Evolutionary conservation across 1,284 basidiomycete species (phyloP), one percentile per base, ranked within the genome.

Genomic region (Rhodotorula sp.): DNA sequence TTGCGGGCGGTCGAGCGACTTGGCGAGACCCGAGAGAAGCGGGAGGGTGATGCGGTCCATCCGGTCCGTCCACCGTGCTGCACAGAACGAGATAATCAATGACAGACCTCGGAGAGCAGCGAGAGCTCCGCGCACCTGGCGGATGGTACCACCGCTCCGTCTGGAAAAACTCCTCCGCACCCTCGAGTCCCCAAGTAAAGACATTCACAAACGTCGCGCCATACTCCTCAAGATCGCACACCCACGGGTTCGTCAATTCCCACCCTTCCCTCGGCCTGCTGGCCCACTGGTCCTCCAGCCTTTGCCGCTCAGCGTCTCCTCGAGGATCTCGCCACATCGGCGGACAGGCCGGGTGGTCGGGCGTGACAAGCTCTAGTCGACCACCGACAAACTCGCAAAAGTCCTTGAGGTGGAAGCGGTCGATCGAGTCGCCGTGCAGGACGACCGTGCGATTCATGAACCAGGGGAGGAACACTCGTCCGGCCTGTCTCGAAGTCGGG

Each of bases 381-480:
- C 73, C 72, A 24, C 69, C 66, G 34, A 76, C 65, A 29, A 76
- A 67, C 34, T 61, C 56, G 64, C 75, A 76, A 32, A 76, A 74
- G 62, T 76, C 73, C 32, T 72, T 70, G 15, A 76, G 59, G 63
- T 76, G 75, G 66, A 71, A 74, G 19, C 75, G 68, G 64, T 76
- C 75, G 67, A 76, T 76, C 54, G 71, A 73, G 62, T 76, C 75
- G 29, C 75, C 73, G 49, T 74, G 71, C 24, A 76, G 56, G 48
- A 76, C 36, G 49, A 76, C 44, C 17, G 75, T 76, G 20, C 69
- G 68, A 54, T 73, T 71, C 51, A 61, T 44, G 65, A 75, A 62
- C 70, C 68, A 75, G 20, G 71, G 68, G 34, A 73, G 66, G 56
- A 57, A 70, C 30, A 24, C n/a, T 13, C 66, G 55, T 2, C 51